Evolutionary conservation across 108 stramenopile genomes (phyloP).

Genomic region (Cyclotella choctawhatcheeana): DNA sequence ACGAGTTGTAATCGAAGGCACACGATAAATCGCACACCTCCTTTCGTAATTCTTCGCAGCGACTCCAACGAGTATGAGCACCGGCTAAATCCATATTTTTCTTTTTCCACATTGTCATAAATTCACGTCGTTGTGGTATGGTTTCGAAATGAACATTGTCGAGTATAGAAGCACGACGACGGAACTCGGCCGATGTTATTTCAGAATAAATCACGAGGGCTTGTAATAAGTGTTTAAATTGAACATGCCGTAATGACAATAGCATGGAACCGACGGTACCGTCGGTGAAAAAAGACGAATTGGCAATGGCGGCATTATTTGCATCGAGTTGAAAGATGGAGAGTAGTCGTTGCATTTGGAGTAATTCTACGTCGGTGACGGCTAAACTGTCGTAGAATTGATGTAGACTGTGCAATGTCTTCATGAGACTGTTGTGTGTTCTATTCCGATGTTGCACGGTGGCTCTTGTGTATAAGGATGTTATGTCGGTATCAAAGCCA

Average conservation of each 20-base stretch:
- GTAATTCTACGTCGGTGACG: not conserved
- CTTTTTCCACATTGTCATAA: conserved; percentile 34
- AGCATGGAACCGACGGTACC: conserved; percentile 10
- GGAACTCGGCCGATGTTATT: conserved; percentile 27
- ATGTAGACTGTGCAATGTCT: not conserved
- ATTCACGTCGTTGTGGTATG: not conserved
- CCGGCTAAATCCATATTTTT: conserved; percentile 31
- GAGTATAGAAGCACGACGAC: conserved; percentile 24
- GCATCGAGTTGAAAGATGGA: not conserved
- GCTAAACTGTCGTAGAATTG: not conserved
- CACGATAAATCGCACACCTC: conserved; percentile 3
- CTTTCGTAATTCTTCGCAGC: conserved; percentile 5
- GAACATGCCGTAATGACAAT: conserved; percentile 13
- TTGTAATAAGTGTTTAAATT: conserved; percentile 15
- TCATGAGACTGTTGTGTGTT: conserved; percentile 8
- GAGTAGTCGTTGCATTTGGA: not conserved
- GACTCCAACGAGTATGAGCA: conserved; percentile 31
- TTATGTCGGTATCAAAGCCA: not conserved
- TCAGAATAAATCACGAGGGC: conserved; percentile 15
- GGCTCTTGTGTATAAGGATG: conserved; percentile 2
- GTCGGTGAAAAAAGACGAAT: not conserved
- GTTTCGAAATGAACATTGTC: conserved; percentile 32
- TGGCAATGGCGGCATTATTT: too few relatives aligned
- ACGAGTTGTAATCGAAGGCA: not conserved
- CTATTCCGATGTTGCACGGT: conserved; percentile 7